A percentile compares a stretch with the other conserved stretches of the same genome.
phyloP scores from a whole-genome alignment of 2,329 filamentous ascomycete genomes.

The Madurella mycetomatis region DNA sequence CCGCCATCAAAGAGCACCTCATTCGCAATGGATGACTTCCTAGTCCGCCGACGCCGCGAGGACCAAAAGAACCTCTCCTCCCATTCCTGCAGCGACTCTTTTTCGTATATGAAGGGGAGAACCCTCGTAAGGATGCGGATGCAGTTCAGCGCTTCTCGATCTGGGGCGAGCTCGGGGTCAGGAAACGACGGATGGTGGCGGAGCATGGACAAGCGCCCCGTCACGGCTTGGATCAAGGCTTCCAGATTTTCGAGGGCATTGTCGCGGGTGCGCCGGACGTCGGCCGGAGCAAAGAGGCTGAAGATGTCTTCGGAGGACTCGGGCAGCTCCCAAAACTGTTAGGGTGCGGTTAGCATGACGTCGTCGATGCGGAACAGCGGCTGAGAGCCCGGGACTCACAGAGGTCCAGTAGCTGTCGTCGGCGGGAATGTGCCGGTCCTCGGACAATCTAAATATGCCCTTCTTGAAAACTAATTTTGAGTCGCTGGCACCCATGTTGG shows the following conservation, averaged over 20 bases:
- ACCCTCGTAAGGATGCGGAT: conserved; percentile 85
- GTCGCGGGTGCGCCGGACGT: conserved; percentile 85
- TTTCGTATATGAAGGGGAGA: conserved; percentile 88
- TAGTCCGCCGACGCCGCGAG: conserved; percentile 65
- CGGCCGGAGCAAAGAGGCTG: conserved; percentile 83
- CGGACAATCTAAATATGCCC: conserved; percentile 94
- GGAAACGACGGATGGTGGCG: conserved; percentile 90
- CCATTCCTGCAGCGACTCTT: conserved; percentile 76
- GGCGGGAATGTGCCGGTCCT: conserved; percentile 79
- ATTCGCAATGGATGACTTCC: conserved; percentile 59
- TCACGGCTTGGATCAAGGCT: conserved; percentile 77
- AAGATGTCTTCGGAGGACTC: conserved; percentile 96
- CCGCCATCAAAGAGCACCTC: conserved; percentile 84
- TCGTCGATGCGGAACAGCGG: neutral
- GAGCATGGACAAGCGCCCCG: conserved; percentile 75
- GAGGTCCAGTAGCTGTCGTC: conserved; percentile 92
- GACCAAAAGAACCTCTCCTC: conserved; percentile 94
- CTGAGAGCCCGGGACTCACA: conserved; percentile 48
- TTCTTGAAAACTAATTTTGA: conserved; percentile 99
- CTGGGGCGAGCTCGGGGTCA: conserved; percentile 76
- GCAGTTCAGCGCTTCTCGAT: conserved; percentile 90
- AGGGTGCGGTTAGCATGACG: conserved; percentile 5
- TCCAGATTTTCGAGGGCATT: conserved; percentile 82
- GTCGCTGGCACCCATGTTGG: conserved; percentile 88
- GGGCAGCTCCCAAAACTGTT: conserved; percentile 92